Evolutionary conservation across 768 basidiomycete species (phyloP).

Genomic region (Gloeopeniophorella convolvens): DNA sequence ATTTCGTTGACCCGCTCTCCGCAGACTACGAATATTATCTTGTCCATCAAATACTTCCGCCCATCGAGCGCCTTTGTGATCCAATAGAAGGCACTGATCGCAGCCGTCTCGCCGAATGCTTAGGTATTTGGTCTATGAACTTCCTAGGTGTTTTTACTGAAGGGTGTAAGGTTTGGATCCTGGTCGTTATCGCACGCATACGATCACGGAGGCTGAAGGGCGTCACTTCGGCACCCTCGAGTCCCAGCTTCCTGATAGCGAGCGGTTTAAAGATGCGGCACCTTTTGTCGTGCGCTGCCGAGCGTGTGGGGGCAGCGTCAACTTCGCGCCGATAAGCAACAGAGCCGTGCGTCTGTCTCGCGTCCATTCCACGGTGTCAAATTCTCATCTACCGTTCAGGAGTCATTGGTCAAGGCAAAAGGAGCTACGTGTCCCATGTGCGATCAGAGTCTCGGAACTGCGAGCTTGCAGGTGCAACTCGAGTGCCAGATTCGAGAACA

Average conservation of each 20-base stretch:
- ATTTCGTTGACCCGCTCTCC: slow-evolving; percentile 1
- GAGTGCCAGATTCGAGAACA: slow-evolving; percentile 77
- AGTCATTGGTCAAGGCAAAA: slow-evolving; percentile 53
- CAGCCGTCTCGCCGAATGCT: slow-evolving; percentile 86
- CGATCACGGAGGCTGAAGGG: slow-evolving; percentile 44
- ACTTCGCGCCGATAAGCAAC: slow-evolving; percentile 55
- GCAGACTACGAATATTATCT: slow-evolving; percentile 91
- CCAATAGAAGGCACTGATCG: slow-evolving; percentile 95
- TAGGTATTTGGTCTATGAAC: slow-evolving; percentile 48
- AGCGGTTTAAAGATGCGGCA: slow-evolving; percentile 74
- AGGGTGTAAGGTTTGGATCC: slow-evolving; percentile 48
- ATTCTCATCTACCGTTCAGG: slow-evolving; percentile 33
- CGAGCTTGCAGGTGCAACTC: slow-evolving; percentile 76
- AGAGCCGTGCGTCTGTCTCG: slow-evolving; percentile 39
- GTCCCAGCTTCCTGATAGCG: slow-evolving; percentile 80
- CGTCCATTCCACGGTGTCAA: neutral
- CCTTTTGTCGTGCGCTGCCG: slow-evolving; percentile 75
- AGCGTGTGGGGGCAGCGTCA: slow-evolving; percentile 53
- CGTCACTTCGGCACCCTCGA: slow-evolving; percentile 73
- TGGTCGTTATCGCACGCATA: slow-evolving; percentile 40
- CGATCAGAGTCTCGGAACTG: slow-evolving; percentile 39
- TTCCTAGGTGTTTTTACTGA: neutral
- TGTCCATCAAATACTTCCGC: slow-evolving; percentile 86
- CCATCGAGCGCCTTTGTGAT: slow-evolving; percentile 92
- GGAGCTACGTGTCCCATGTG: slow-evolving; percentile 75